Evolutionary conservation across 331 rosid genomes (phyloP), one percentile per base, ranked within the genome.

Genomic region (Malus hybrid): DNA sequence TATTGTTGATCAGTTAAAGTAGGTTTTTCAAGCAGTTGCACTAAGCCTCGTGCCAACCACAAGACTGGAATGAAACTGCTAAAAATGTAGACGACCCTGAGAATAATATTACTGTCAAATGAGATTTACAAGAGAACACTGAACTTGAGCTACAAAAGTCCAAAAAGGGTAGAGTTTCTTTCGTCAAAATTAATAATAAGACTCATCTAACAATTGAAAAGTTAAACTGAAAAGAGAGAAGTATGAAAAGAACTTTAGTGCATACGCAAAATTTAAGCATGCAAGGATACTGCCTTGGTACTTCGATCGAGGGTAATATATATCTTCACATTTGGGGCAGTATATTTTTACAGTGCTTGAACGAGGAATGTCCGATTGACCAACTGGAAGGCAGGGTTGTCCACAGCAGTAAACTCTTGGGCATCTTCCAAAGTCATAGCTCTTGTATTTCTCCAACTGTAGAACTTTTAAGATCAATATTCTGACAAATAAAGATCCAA

Each of bases 201-300:
- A 22, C 20, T 28, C 54, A 22, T 79, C 29, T 55, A 44, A 12
- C 36, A 80, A 67, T 75, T 65, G 34, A 54, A 71, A 69, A 68
- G 60, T 7, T 54, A 34, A 65, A 7, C 54, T n/a, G 15, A n/a
- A 65, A 74, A 33, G 64, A 69, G 16, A 65, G 72, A 36, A 13
- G 27, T 24, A 79, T 62, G 69, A 44, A 56, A 46, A 48, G 16
- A 69, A 69, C 31, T 42, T 72, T 22, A 72, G 20, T 36, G 67
- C 55, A 60, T 12, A 73, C 13, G 29, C 50, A 27, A 10, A 20
- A 27, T 60, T 20, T 42, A 73, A 61, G 42, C 13, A 27, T 44
- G 60, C 24, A 90, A 95, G 99, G 99, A 95, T 95, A 95, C 99
- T 95, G 92, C 99, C 99, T 90, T 95, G 99, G 84, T 92, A 92